Percentiles rank a stretch among this genome's conserved stretches.
Conservation (phyloP, 495 filamentous ascomycete species). For the Aspergillus baeticus region DNA sequence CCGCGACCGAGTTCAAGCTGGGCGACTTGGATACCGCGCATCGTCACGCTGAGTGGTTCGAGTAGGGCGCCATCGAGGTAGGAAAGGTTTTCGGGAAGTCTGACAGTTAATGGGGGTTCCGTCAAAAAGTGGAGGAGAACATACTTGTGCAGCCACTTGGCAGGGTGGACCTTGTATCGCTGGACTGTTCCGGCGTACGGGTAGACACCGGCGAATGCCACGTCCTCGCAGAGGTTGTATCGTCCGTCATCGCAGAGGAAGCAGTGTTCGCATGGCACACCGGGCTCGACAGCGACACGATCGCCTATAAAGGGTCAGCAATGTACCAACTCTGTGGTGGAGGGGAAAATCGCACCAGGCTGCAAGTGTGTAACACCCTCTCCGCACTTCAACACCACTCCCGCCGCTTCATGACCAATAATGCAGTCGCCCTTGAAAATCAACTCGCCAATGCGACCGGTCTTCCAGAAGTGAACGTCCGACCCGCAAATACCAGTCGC, state of each 20-base stretch:
- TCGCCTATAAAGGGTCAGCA: slow-evolving; percentile 49
- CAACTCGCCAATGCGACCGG: slow-evolving; percentile 73
- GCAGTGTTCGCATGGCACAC: slow-evolving; percentile 66
- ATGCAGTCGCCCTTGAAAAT: slow-evolving; percentile 65
- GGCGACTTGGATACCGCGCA: slow-evolving; percentile 64
- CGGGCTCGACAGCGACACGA: slow-evolving; percentile 73
- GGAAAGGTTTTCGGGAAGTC: slow-evolving; percentile 58
- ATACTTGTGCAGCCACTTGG: slow-evolving; percentile 52
- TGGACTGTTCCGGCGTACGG: slow-evolving; percentile 58
- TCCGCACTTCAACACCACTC: slow-evolving; percentile 65
- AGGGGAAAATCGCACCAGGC: slow-evolving; percentile 23
- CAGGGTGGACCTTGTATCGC: slow-evolving; percentile 64
- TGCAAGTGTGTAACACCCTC: slow-evolving; percentile 34
- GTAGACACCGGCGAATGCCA: slow-evolving; percentile 66
- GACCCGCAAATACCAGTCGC: slow-evolving; percentile 56
- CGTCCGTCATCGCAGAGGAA: slow-evolving; percentile 62
- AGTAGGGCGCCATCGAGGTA: slow-evolving; percentile 68
- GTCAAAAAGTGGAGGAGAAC: neutral
- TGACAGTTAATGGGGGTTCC: neutral
- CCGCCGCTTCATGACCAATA: slow-evolving; percentile 79
- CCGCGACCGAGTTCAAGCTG: slow-evolving; percentile 48
- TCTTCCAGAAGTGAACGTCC: slow-evolving; percentile 77
- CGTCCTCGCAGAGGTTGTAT: slow-evolving; percentile 76
- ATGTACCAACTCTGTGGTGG: neutral
- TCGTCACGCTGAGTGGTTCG: slow-evolving; percentile 74